Conservation (phyloP, 176 grass and related monocot genomes). For the Raddia distichophylla region DNA sequence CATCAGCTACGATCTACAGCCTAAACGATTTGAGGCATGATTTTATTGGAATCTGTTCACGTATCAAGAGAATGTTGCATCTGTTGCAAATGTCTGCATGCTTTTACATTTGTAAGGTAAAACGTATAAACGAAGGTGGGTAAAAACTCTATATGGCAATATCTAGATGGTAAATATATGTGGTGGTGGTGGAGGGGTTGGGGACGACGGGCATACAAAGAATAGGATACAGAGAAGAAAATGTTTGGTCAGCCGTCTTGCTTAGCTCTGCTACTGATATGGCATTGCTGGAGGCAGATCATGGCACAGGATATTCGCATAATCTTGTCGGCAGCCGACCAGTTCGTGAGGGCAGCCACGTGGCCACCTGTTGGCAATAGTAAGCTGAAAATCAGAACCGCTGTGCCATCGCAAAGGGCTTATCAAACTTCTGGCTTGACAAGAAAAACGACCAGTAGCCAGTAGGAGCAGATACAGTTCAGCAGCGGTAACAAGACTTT, state of each 20-base stretch:
- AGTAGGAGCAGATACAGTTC: conserved; percentile 25
- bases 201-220: conserved; percentile 43
- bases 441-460: conserved; percentile 41
- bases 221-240: conserved; percentile 31
- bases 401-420: background rate
- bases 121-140: conserved; percentile 38
- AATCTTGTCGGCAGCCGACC: background rate
- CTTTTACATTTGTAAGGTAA: conserved; percentile 56
- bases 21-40: background rate
- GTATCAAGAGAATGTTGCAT: conserved; percentile 40
- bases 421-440: conserved; percentile 27
- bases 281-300: conserved; percentile 9
- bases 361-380: background rate
- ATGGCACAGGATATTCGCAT: background rate
- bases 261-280: conserved; percentile 9
- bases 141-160: conserved; percentile 27
- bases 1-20: background rate
- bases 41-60: conserved; percentile 23
- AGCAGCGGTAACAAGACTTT: background rate
- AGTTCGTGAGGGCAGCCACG: conserved; percentile 30
- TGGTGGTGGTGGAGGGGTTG: background rate
- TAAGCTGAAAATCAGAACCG: conserved; percentile 4
- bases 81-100: conserved; percentile 22
- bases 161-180: conserved; percentile 40
- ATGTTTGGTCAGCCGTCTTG: conserved; percentile 8